These are phyloP conservation scores for Atkinsonella texensis DNA, from an alignment of 2,329 filamentous ascomycete genomes.

Conservation along the genomic window DNA sequence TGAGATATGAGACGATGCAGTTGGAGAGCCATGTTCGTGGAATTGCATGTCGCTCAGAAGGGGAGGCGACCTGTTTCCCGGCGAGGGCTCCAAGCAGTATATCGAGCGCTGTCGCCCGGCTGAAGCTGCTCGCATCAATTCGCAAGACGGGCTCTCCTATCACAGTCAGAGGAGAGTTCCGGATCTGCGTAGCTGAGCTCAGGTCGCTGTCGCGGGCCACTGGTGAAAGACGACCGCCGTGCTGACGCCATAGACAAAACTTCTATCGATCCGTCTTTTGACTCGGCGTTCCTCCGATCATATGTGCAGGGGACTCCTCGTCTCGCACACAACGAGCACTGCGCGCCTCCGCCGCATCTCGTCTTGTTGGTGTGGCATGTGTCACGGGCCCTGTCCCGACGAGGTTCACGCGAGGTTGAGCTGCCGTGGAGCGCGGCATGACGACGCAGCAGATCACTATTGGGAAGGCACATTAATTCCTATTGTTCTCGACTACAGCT, in stretches of 20 bases:
- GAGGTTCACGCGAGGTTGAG: conserved; percentile 17
- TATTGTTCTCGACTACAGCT: too few relatives aligned
- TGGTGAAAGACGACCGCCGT: conserved; percentile 3
- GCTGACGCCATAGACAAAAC: not conserved
- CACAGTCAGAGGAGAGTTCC: not conserved
- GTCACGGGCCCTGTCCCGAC: conserved; percentile 29
- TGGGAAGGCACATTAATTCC: not conserved
- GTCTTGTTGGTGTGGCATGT: conserved; percentile 33
- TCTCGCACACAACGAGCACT: conserved; percentile 28
- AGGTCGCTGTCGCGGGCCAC: not conserved
- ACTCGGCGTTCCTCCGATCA: conserved; percentile 9
- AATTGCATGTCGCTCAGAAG: conserved; percentile 6
- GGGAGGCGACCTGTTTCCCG: not conserved
- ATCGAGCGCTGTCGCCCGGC: not conserved
- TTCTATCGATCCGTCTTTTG: not conserved
- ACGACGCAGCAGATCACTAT: conserved; percentile 26
- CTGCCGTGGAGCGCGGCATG: conserved; percentile 24
- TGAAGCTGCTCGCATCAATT: not conserved
- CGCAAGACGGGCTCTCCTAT: not conserved
- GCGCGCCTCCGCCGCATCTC: conserved; percentile 28
- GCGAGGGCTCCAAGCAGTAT: conserved; percentile 1
- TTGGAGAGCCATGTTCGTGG: conserved; percentile 12
- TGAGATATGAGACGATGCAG: conserved; percentile 23
- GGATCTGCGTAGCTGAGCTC: not conserved
- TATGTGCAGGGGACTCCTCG: conserved; percentile 27